Conservation (phyloP, 2,329 filamentous ascomycete genomes). For the Thielaviopsis ethacetica region DNA sequence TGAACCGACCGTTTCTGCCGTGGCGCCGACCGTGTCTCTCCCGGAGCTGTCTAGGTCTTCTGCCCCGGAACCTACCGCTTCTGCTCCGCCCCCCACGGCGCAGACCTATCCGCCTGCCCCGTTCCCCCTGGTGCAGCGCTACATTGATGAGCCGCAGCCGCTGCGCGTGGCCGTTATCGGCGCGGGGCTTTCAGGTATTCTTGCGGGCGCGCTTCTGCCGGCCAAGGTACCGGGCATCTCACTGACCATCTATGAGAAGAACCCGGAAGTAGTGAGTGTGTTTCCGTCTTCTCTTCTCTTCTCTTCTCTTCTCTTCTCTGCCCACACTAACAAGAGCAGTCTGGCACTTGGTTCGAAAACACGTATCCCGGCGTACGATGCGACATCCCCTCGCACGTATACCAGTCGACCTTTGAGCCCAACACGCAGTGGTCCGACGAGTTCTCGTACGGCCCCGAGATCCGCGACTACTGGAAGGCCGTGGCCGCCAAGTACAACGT, state of each 20-base stretch:
- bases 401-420: constrained; percentile 50
- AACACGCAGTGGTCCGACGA: constrained; percentile 54
- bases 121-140: constrained; percentile 18
- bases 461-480: constrained; percentile 41
- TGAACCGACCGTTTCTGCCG: not conserved
- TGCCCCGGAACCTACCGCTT: not conserved
- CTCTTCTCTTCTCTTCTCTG: not conserved
- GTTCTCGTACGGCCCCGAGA: constrained; percentile 51
- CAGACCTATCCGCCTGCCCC: constrained; percentile 1
- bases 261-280: constrained; percentile 43
- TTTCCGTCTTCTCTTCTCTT: not conserved
- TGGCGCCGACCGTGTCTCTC: not conserved
- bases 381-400: constrained; percentile 53
- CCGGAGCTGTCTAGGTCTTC: too few species aligned
- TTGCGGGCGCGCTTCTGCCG: constrained; percentile 48
- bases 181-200: constrained; percentile 22
- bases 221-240: constrained; percentile 52
- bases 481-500: constrained; percentile 25
- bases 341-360: constrained; percentile 37
- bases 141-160: constrained; percentile 21
- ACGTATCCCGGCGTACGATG: constrained; percentile 49
- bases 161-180: constrained; percentile 23
- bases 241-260: constrained; percentile 52
- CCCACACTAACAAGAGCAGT: not conserved
- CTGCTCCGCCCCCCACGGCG: not conserved